Base-by-base conservation (phyloP, 257 asterid species). In the Petunia secreta region DNA sequence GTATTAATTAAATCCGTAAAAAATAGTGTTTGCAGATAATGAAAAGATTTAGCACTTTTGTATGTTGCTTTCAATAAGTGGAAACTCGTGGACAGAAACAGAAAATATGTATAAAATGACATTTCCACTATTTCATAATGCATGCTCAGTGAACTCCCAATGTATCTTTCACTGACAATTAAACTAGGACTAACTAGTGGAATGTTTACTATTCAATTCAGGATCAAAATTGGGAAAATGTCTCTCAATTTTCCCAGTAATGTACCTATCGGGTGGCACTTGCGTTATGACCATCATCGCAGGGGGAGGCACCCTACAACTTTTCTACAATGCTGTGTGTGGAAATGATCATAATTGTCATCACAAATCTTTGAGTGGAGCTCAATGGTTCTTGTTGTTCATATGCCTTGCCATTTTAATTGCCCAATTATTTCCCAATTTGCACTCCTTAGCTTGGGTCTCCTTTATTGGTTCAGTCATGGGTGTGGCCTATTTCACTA, bases 221-320 rank as follows among this genome's bases (percentile, higher is more conserved):
- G 97, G 98, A 69, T 85, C 81, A 73, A 91, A 81, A 52, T 41
- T 86, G 78, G 98, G 95, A 25, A 94, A 91, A 57, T 38, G 87
- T 78, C 73, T 88, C 0, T 92, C 91, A 8, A 67, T 91, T 2
- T 92, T 92, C 84, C 98, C 98, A 5, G 84, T 86, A 5, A 71
- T 91, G 90, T 92, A 92, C 85, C 86, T 94, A 1, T 86, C 97
- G 2, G 90, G 91, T 2, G 97, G 95, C 4, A 75, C 97, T 0
- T 94, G 97, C n/a, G 84, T 83, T 0, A 0, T 89, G 75, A 85
- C 76, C 85, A 89, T 89, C 39, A 94, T 91, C 48, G 84, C 79
- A 0, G 97, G 95, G 39, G 97, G 94, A 11, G 67, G 80, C 40
- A 82, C 82, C 60, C 62, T 92, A 84, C 86, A 86, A 38, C 76